Base-by-base conservation (phyloP, 768 basidiomycete species). In the Pisolithus marmoratus region DNA sequence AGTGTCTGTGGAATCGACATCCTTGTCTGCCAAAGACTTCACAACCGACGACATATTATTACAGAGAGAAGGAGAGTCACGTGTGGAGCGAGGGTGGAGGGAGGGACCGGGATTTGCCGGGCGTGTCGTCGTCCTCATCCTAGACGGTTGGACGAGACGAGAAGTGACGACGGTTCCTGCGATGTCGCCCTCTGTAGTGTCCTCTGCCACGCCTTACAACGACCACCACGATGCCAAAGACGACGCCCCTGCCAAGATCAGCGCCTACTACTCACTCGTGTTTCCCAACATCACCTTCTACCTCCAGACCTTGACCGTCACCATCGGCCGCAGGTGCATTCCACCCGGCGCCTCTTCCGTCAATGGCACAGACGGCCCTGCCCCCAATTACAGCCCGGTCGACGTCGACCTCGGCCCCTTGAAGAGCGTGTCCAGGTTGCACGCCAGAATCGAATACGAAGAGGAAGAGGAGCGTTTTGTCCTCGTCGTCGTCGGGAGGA, bases 231-330 rank as follows among this genome's bases (percentile, higher is more conserved):
- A 50, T 40, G 56, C 19, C 46, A 2, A 47, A 20, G 15, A 55
- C 41, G 52, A 61, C 34, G 62, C 68, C 24, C 64, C 83, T 44
- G 68, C 79, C 51, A 90, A 84, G 80, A 91, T 93, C 65, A 85
- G 85, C 67, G 93, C 93, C 54, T 95, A 94, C 65, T 94, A 93
- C 72, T 88, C 86, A 65, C 86, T 95, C 52, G 89, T 92, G 68
- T 96, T 96, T 66, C 90, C 90, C 29, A 82, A 85, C 67, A 94
- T 94, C 72, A 91, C 91, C 50, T 98, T 96, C 73, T 99, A 94
- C 75, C 88, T 99, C 51, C 90, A 96, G 73, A 97, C 92, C 20
- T 85, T 96, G 57, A 84, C 82, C 38, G 88, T 96, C 60, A 92
- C 92, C 52, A 94, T 99, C 68, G 96, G 96, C 38, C 83, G 96